Evolutionary conservation across 306 rosid species (phyloP), one percentile per base, ranked within the genome.

Genomic region (Gynostemma pentaphyllum): DNA sequence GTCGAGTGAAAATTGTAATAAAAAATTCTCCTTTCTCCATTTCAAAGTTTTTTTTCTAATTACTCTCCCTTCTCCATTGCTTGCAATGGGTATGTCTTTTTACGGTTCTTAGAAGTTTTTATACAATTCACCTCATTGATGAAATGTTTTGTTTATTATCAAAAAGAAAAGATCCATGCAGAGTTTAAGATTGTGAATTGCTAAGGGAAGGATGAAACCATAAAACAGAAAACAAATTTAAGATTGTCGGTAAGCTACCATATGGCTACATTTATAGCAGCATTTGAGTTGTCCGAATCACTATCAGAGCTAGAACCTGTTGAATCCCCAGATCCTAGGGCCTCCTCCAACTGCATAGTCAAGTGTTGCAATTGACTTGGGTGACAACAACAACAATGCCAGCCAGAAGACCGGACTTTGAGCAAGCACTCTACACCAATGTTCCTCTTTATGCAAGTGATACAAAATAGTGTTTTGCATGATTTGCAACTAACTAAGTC

Each of bases 341-440:
- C 89, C 68, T 76, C 76, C 78, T 84, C 81, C 69, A 84, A 68
- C 64, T 83, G 82, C 39, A 56, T 65, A 0, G 81, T 78, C 48
- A 85, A 74, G 56, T 70, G 66, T 65, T 80, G 81, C 68, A 89
- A 64, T 44, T 81, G 77, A 76, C 72, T 75, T 37, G 96, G 96
- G 57, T 52, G 21, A 68, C 96, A 89, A 74, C 78, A 79, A 76
- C 87, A 89, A 75, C 96, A 89, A 64, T 74, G 71, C 96, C 95
- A 83, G 70, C 82, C 79, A 66, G 75, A 56, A 22, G 66, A 74
- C 76, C 66, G 76, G 70, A 74, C 74, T 69, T 79, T 82, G 50
- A 79, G 44, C 75, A 78, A 72, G 76, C 76, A 74, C 68, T 81
- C 87, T 41, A 57, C 71, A 37, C 88, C 95, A 64, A 86, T 82